Base-by-base conservation (phyloP, 2,329 filamentous ascomycete species). In the Aphanoascus verrucosus region DNA sequence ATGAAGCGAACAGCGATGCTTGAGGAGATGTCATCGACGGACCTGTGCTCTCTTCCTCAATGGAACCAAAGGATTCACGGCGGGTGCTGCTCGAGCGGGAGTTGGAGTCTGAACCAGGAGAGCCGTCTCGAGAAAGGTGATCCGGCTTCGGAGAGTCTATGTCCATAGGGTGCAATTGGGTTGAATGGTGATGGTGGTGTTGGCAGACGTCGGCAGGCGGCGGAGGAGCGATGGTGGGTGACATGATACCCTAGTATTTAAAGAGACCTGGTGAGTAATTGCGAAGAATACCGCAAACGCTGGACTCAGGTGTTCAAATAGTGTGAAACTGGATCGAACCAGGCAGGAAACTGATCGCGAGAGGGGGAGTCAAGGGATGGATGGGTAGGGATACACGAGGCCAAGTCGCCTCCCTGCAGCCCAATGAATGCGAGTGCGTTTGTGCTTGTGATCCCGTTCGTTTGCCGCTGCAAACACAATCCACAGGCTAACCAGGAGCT, bases 1-100 rank as follows among this genome's bases (percentile, higher is more conserved):
- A 17, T 14, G 37, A 35, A 28, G 54, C 38, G 32, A 37, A 41
- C 53, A 44, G 32, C 11, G 28, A 35, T 6, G 15, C 19, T 1
- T 28, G 11, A 41, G 34, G 23, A 46, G 14, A 31, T 45, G n/a
- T 35, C 23, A 28, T 28, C n/a, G 47, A 54, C 66, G 38, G 67
- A 71, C 69, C 69, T 60, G 68, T 65, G 23, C 64, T 63, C 56
- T 71, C 70, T 63, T 72, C 70, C 59, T 71, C 71, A 62, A 72
- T 69, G 5, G 69, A 72, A 47, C 69, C 69, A 57, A 71, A 70
- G 3, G 69, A 72, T 48, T 66, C 61, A 53, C 69, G 67, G 34
- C 69, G 68, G 45, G 64, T 60, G 56, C 67, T 70, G 63, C 64
- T 71, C 8, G 68, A 68, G 31, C 65, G 62, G 17, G 69, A 70